Percentiles rank a stretch among this genome's conserved stretches.
Evolutionary conservation across 2,329 filamentous ascomycete species (phyloP).

Genomic region (Dactylellina parvicollis): DNA sequence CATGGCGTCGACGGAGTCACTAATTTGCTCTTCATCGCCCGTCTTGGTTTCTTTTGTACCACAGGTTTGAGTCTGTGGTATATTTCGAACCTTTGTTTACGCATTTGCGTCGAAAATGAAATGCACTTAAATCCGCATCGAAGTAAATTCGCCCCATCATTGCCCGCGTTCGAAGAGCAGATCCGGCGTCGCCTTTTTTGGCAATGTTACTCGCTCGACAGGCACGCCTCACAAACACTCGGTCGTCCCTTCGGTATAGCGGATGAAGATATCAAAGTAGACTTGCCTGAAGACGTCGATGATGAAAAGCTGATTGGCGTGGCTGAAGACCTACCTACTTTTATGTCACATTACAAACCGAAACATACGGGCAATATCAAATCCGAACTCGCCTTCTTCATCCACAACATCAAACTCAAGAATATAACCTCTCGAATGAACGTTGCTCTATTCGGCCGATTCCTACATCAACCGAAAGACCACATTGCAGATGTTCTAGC

Average conservation of each 20-base stretch:
- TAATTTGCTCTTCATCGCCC: conserved; percentile 49
- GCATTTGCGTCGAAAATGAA: conserved; percentile 52
- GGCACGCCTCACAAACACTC: conserved; percentile 62
- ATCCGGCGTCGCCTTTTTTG: conserved; percentile 63
- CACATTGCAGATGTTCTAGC: conserved; percentile 48
- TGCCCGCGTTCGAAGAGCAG: conserved; percentile 60
- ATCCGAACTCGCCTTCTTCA: conserved; percentile 52
- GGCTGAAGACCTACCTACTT: conserved; percentile 46
- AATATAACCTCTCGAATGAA: conserved; percentile 53
- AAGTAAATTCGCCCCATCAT: conserved; percentile 41
- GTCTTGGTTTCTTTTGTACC: conserved; percentile 53
- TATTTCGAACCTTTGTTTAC: conserved; percentile 52
- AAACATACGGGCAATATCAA: conserved; percentile 51
- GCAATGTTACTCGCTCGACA: conserved; percentile 63
- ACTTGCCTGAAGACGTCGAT: conserved; percentile 61
- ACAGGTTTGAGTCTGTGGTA: conserved; percentile 53
- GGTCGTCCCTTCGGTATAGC: conserved; percentile 62
- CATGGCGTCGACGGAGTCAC: conserved; percentile 51
- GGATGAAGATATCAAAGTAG: conserved; percentile 62
- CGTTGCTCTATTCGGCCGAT: conserved; percentile 43
- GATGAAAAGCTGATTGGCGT: conserved; percentile 59
- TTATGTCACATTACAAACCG: conserved; percentile 49
- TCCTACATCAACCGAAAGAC: conserved; percentile 48
- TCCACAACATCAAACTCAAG: conserved; percentile 54
- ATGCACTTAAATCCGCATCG: conserved; percentile 51